A percentile compares a stretch with the other conserved stretches of the same genome.
These are phyloP conservation scores for Suhomyces chickasaworum DNA, from an alignment of 1,139 yeast species.

Conservation along the genomic window DNA sequence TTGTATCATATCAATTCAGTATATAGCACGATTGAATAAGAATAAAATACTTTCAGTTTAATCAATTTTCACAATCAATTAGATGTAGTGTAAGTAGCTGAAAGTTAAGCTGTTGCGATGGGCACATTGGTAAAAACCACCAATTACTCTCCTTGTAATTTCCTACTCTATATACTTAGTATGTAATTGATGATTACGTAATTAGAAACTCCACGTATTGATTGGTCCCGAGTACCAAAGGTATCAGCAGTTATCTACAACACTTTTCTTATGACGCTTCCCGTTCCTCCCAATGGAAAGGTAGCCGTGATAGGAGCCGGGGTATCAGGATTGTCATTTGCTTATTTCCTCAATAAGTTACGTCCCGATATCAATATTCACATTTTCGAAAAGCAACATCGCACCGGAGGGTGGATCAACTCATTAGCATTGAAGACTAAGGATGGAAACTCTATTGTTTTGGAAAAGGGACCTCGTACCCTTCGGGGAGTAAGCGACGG, in stretches of 20 bases:
- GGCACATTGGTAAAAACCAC: too few species aligned
- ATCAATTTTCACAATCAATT: too few species aligned
- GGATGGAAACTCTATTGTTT: conserved; percentile 23
- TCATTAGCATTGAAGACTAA: conserved; percentile 35
- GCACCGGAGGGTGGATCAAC: conserved; percentile 81
- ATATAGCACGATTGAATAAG: too few species aligned
- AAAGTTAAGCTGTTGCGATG: too few species aligned
- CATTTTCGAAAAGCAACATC: conserved; percentile 55
- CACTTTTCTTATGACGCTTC: conserved; percentile 3
- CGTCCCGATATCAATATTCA: conserved; percentile 73
- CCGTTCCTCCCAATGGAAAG: conserved; percentile 33
- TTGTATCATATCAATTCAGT: too few species aligned
- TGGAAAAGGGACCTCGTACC: conserved; percentile 80
- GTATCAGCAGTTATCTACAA: background rate
- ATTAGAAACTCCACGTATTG: background rate
- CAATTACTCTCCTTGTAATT: too few species aligned
- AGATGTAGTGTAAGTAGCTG: too few species aligned
- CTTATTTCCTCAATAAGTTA: conserved; percentile 67
- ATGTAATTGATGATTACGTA: conserved; percentile 1
- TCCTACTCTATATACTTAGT: too few species aligned
- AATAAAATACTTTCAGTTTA: too few species aligned
- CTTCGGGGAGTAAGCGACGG: conserved; percentile 72
- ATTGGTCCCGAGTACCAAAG: background rate
- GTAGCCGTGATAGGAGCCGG: conserved; percentile 86
- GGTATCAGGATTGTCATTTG: conserved; percentile 77